Evolutionary conservation across 1,139 yeast species (phyloP), one percentile per base, ranked within the genome.

Genomic region (Geotrichum phurueaensis): DNA sequence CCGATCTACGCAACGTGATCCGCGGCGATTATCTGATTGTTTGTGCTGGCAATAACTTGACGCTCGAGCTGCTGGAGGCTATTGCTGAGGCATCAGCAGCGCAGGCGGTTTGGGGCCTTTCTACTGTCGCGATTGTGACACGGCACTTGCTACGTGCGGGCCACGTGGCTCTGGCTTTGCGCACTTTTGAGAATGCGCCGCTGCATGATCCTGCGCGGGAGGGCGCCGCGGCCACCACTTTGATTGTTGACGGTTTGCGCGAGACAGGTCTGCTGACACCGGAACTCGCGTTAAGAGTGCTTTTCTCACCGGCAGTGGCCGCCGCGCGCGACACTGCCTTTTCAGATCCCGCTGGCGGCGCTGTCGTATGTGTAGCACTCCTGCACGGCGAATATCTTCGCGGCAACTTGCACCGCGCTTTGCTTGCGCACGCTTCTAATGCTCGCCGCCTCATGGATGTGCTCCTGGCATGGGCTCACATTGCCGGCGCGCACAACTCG

Each of bases 101-200:
- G 25, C 66, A 65, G 13, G 72, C 70, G 6, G 59, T 66, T 3
- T 72, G 75, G 75, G 75, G 72, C 54, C 71, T 71, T n/a, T 62
- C 70, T 5, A 72, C 77, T 0, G 54, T 71, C 2, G 61, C 66
- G 1, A 63, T 59, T 12, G 71, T 68, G 3, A 59, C 67, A 27
- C 57, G 63, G 23, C 64, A 58, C 53, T 65, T 73, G 15, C 47
- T 65, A 39, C 22, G 48, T 2, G 25, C 52, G 9, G 67, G 62
- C 3, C 66, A 71, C 39, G 48, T 67, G 5, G 63, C 62, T 1
- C 56, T 67, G 29, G 73, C 72, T 2, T 48, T 67, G 27, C 63
- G 64, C 39, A 64, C 67, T 1, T 63, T 69, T 43, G 18, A 39
- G 10, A 50, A 56, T 12, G 36, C 59, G 12, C 31, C 31, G 13